Conservation (phyloP, 192 early-diverging fungal species). For the Haplosporangium gracile region DNA sequence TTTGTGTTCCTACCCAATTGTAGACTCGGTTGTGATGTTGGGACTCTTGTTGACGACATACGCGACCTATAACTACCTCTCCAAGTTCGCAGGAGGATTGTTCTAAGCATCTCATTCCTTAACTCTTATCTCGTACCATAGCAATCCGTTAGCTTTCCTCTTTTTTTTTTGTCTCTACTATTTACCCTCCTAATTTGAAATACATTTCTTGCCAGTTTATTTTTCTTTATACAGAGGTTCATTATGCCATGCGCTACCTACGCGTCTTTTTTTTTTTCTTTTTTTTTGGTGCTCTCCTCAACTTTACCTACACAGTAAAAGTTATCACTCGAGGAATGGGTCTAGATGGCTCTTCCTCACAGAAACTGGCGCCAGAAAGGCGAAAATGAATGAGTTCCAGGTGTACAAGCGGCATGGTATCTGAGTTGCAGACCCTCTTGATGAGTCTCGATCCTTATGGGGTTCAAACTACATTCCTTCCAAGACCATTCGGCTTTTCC, state of each 20-base stretch:
- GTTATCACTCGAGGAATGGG: not conserved
- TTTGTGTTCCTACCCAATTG: not conserved
- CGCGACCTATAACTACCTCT: conserved; percentile 52
- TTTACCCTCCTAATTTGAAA: conserved; percentile 1
- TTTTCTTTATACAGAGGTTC: not conserved
- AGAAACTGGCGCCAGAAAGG: not conserved
- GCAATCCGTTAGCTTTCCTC: not conserved
- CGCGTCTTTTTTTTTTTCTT: not conserved
- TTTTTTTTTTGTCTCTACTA: not conserved
- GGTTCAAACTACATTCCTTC: too few relatives aligned
- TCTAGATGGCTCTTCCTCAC: not conserved
- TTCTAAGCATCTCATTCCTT: conserved; percentile 15
- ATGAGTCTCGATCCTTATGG: too few relatives aligned
- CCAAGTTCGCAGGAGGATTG: conserved; percentile 49
- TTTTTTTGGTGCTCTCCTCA: not conserved
- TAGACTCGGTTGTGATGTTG: conserved; percentile 53
- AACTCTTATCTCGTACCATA: not conserved
- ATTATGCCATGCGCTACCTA: too few relatives aligned
- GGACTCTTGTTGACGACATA: conserved; percentile 49
- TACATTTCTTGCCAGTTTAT: conserved; percentile 7
- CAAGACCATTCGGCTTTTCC: too few relatives aligned
- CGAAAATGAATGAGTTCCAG: not conserved
- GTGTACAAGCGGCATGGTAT: not conserved
- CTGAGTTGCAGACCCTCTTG: not conserved
- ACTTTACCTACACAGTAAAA: not conserved